A percentile compares a stretch with the other conserved stretches of the same genome.
phyloP scores from a whole-genome alignment of 805 yeast species.

The Wickerhamomyces pijperi region DNA sequence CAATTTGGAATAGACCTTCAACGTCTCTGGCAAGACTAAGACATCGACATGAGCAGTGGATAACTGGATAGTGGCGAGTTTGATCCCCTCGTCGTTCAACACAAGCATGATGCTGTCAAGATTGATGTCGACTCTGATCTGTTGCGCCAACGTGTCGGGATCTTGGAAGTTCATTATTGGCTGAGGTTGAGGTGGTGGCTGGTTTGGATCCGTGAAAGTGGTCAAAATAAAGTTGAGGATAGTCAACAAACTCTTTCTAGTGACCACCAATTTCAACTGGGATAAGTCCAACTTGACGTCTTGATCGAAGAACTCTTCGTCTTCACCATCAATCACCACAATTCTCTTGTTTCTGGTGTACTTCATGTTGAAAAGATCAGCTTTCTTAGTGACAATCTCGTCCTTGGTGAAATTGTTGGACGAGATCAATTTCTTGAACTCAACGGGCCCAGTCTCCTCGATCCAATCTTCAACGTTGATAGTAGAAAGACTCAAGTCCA shows the following conservation, averaged over 20 bases:
- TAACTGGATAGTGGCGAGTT: constrained; percentile 67
- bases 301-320: constrained; percentile 68
- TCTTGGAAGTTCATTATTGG: constrained; percentile 43
- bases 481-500: constrained; percentile 53
- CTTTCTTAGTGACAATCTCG: constrained; percentile 24
- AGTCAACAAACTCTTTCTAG: constrained; percentile 70
- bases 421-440: constrained; percentile 58
- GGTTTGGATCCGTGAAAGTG: constrained; percentile 79
- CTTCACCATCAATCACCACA: constrained; percentile 39
- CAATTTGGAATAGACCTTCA: constrained; percentile 59
- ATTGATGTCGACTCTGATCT: constrained; percentile 55
- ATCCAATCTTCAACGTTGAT: constrained; percentile 68
- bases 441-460: constrained; percentile 48
- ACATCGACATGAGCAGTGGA: constrained; percentile 63
- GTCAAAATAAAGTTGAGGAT: constrained; percentile 71
- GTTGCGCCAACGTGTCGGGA: constrained; percentile 54
- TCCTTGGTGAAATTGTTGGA: constrained; percentile 38
- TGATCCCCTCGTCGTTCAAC: constrained; percentile 73
- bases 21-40: constrained; percentile 59
- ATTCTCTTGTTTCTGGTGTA: constrained; percentile 51
- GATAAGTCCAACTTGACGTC: constrained; percentile 63
- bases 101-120: constrained; percentile 66
- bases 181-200: constrained; percentile 59
- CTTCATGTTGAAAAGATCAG: constrained; percentile 46
- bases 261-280: constrained; percentile 61